These are phyloP conservation scores for Eleusine indica DNA, from an alignment of 176 grass and related monocot species.

Conservation along the genomic window DNA sequence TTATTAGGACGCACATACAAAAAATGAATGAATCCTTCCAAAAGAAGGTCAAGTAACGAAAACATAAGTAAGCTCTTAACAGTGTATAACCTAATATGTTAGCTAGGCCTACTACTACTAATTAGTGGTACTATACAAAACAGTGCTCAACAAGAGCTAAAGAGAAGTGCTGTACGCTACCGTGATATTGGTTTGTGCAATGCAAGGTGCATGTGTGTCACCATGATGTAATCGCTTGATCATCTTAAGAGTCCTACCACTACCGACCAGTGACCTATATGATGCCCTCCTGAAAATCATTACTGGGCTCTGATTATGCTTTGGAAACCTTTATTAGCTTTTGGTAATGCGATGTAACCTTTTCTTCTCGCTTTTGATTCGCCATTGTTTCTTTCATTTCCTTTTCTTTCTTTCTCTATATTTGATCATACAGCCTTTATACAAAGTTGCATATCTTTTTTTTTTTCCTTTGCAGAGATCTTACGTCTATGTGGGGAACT, in stretches of 20 bases:
- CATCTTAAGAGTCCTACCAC: conserved; percentile 50
- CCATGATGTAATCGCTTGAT: conserved; percentile 23
- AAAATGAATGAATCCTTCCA: conserved; percentile 5
- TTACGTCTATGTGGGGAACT: not conserved
- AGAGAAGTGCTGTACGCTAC: not conserved
- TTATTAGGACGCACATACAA: conserved; percentile 28
- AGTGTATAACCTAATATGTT: conserved; percentile 23
- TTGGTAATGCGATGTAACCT: conserved; percentile 53
- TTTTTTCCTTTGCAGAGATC: not conserved
- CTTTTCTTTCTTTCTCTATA: conserved; percentile 25
- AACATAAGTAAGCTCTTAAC: not conserved
- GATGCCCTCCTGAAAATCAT: conserved; percentile 34
- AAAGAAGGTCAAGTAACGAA: not conserved
- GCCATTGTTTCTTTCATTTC: conserved; percentile 15
- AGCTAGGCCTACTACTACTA: not conserved
- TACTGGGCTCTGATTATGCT: conserved; percentile 38
- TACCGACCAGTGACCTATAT: conserved; percentile 11
- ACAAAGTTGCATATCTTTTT: not conserved
- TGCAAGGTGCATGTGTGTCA: conserved; percentile 9
- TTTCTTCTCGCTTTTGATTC: conserved; percentile 23
- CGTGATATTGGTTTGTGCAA: not conserved
- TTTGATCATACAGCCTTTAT: conserved; percentile 4
- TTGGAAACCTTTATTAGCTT: conserved; percentile 38
- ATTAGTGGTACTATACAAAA: not conserved
- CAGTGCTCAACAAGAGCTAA: not conserved